These are phyloP conservation scores for Escovopsis sp. DNA, from an alignment of 2,329 filamentous ascomycete genomes.

Conservation along the genomic window DNA sequence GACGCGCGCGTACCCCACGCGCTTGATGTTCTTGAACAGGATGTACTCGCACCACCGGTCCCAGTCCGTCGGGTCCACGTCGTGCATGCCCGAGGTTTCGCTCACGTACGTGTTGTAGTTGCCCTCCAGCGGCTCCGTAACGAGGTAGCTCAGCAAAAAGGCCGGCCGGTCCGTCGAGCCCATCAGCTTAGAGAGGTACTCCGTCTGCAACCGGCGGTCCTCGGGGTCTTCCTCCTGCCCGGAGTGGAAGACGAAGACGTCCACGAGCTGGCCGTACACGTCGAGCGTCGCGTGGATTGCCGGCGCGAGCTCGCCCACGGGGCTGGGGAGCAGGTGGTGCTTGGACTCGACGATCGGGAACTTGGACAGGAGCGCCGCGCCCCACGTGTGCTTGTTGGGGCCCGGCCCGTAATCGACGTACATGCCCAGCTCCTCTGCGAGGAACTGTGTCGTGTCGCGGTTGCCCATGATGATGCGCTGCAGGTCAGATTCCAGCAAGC, in stretches of 20 bases:
- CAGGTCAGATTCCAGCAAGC: conserved; percentile 82
- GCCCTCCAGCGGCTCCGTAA: conserved; percentile 76
- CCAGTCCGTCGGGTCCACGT: conserved; percentile 87
- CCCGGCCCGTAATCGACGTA: conserved; percentile 96
- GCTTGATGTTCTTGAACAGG: conserved; percentile 74
- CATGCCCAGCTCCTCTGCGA: conserved; percentile 95
- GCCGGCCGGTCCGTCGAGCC: conserved; percentile 63
- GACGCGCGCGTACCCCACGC: conserved; percentile 80
- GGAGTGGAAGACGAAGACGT: conserved; percentile 97
- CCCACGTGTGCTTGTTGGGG: conserved; percentile 98
- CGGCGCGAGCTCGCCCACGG: conserved; percentile 86
- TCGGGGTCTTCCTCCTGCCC: conserved; percentile 94
- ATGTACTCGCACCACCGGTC: conserved; percentile 99
- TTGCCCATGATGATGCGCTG: conserved; percentile 99
- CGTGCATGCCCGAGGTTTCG: conserved; percentile 75
- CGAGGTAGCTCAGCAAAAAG: conserved; percentile 80
- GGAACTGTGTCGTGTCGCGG: conserved; percentile 84
- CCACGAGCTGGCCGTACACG: conserved; percentile 76
- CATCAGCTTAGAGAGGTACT: conserved; percentile 84
- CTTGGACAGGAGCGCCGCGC: conserved; percentile 80
- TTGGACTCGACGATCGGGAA: conserved; percentile 97
- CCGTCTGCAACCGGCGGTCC: conserved; percentile 71
- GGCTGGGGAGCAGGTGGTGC: conserved; percentile 85
- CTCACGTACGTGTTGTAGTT: conserved; percentile 97
- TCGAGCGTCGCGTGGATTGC: conserved; percentile 95